Base-by-base conservation (phyloP, 371 early-diverging fungal genomes). In the Mucor saturninus region DNA sequence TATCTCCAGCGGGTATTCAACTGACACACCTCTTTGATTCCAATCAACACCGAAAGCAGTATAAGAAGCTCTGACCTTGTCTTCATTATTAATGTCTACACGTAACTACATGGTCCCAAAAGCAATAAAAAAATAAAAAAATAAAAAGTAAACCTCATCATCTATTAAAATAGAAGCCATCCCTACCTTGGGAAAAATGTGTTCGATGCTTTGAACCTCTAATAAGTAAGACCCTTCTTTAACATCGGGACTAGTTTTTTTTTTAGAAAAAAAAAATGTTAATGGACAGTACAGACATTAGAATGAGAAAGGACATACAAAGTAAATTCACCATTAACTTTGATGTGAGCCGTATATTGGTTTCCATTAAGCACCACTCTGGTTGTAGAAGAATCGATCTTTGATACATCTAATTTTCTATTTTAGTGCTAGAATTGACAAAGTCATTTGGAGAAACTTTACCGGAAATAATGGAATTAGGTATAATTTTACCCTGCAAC, bases 161-260 rank as follows among this genome's bases (percentile, higher is more conserved):
- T 30, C 13, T 8, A 51, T 37, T 43, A 4, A 3, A 11, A 48
- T 13, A 32, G 8, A 35, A 35, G 8, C 35, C 35, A 14, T 56
- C 11, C 21, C 15, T 74, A 81, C 77, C 64, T 74, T 75, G 13
- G 83, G 80, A 46, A 73, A 83, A 5, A 80, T 56, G 39, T 76
- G 73, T 11, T 78, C 69, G n/a, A 78, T 71, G 2, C 74, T 74
- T 56, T 80, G 73, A 30, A 83, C 62, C 61, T 83, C 80, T 39
- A 83, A 64, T 29, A 80, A 52, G 60, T 83, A 83, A 28, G 73
- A 76, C 4, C 83, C 83, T n/a, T 74, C 63, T 40, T 62, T 53
- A 1, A 83, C 68, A 32, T 74, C 46, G 35, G 59, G 56, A 37
- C 72, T 72, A 56, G 11, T 51, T 42, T n/a, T 14, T 15, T 21